Conservation (phyloP, 768 basidiomycete genomes). For the Pulveroboletus sp. region DNA sequence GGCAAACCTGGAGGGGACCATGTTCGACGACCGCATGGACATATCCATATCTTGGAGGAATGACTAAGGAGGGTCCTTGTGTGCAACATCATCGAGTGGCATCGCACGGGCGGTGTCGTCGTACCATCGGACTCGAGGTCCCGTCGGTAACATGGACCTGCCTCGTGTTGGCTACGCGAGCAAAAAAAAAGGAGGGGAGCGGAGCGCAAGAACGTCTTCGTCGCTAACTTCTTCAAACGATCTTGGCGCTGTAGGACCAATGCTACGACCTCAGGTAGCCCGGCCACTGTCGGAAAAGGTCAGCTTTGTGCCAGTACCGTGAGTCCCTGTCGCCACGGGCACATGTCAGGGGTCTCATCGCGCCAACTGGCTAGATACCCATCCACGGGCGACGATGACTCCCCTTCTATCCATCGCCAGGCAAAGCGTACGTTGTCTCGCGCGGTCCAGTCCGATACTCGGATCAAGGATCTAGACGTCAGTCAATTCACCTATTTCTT, state of each 20-base stretch:
- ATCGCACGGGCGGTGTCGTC: conserved; percentile 32
- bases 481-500: background rate
- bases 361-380: conserved; percentile 3
- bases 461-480: conserved; percentile 62
- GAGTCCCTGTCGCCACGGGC: conserved; percentile 2
- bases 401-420: conserved; percentile 36
- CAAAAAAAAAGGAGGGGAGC: background rate
- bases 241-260: background rate
- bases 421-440: conserved; percentile 45
- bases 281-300: background rate
- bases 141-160: background rate
- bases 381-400: conserved; percentile 4
- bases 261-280: conserved; percentile 1
- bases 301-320: conserved; percentile 6
- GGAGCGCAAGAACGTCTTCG: background rate
- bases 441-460: conserved; percentile 45
- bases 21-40: conserved; percentile 48
- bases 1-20: conserved; percentile 47
- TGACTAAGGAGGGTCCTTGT: conserved; percentile 42
- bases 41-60: conserved; percentile 51
- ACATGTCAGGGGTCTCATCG: conserved; percentile 12
- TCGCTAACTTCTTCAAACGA: background rate
- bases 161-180: background rate
- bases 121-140: background rate
- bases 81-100: conserved; percentile 48